Percentiles rank a stretch among this genome's conserved stretches.
These are phyloP conservation scores for Xylaria flabelliformis DNA, from an alignment of 495 filamentous ascomycete species.

Conservation along the genomic window DNA sequence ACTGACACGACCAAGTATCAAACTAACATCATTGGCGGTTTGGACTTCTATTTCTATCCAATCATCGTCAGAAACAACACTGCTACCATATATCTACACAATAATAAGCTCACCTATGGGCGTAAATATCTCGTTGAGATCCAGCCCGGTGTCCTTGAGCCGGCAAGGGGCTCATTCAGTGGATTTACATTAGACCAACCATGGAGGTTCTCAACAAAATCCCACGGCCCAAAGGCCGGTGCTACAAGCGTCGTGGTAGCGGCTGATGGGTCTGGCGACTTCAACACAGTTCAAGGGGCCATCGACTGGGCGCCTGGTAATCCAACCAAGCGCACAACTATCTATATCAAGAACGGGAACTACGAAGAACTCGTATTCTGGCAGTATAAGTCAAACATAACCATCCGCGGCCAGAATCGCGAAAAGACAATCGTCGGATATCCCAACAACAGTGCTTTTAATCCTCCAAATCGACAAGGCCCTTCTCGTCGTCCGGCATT, in stretches of 20 bases:
- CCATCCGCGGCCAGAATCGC: slow-evolving; percentile 25
- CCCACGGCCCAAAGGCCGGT: slow-evolving; percentile 19
- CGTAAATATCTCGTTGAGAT: slow-evolving; percentile 29
- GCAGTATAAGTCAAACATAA: slow-evolving; percentile 30
- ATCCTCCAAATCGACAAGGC: slow-evolving; percentile 31
- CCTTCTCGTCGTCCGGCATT: slow-evolving; percentile 32
- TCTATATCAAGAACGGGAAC: slow-evolving; percentile 27
- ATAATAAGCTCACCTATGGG: slow-evolving; percentile 30
- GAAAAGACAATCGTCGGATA: slow-evolving; percentile 30
- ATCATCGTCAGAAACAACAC: slow-evolving; percentile 31
- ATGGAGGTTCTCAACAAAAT: slow-evolving; percentile 32
- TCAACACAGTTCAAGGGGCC: slow-evolving; percentile 32
- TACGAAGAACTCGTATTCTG: slow-evolving; percentile 34
- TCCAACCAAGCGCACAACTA: slow-evolving; percentile 15
- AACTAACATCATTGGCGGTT: slow-evolving; percentile 32
- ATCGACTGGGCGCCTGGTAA: slow-evolving; percentile 32
- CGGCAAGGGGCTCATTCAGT: slow-evolving; percentile 18
- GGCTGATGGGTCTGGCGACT: slow-evolving; percentile 30
- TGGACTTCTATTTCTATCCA: slow-evolving; percentile 33
- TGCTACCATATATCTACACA: slow-evolving; percentile 30
- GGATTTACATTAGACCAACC: slow-evolving; percentile 24
- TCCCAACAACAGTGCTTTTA: slow-evolving; percentile 35
- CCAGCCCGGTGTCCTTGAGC: slow-evolving; percentile 22
- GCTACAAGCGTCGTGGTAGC: slow-evolving; percentile 25
- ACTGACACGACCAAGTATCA: slow-evolving; percentile 31